These are phyloP conservation scores for Coemansia javaensis DNA, from an alignment of 192 early-diverging fungal genomes.

Conservation along the genomic window DNA sequence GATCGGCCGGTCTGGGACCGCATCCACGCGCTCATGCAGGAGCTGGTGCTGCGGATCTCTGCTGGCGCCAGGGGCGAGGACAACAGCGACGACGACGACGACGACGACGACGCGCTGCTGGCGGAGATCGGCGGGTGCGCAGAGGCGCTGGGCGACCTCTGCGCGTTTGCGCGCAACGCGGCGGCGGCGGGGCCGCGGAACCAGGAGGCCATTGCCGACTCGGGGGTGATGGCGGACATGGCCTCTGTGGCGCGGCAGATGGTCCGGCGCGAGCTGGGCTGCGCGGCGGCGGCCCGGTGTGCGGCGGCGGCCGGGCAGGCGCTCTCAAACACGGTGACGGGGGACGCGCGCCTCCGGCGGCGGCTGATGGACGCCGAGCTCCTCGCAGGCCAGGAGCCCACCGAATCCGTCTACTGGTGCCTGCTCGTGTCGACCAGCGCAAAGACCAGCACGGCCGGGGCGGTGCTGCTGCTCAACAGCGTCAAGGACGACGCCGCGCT, in stretches of 20 bases:
- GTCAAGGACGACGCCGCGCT: constrained; percentile 10
- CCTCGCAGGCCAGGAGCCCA: background rate
- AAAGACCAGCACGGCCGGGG: constrained; percentile 20
- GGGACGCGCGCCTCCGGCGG: constrained; percentile 13
- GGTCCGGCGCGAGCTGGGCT: constrained; percentile 9
- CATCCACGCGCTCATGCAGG: constrained; percentile 11
- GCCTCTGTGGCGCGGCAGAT: background rate
- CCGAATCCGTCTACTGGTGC: constrained; percentile 13
- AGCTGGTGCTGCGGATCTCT: background rate
- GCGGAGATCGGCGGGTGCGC: background rate
- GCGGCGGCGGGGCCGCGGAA: constrained; percentile 26
- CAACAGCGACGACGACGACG: background rate
- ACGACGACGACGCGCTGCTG: background rate
- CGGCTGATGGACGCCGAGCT: constrained; percentile 21
- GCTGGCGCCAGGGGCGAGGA: background rate
- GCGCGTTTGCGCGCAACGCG: constrained; percentile 36
- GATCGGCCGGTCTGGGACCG: constrained; percentile 1
- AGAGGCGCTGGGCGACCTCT: constrained; percentile 18
- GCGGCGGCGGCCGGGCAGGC: constrained; percentile 23
- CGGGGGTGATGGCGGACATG: constrained; percentile 7
- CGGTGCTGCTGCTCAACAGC: constrained; percentile 34
- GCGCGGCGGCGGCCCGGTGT: constrained; percentile 13
- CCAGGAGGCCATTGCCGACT: constrained; percentile 7
- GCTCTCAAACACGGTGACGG: constrained; percentile 27
- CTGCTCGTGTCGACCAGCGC: constrained; percentile 16